Evolutionary conservation across 2,329 filamentous ascomycete genomes (phyloP).

Genomic region (Botrytis fabae): DNA sequence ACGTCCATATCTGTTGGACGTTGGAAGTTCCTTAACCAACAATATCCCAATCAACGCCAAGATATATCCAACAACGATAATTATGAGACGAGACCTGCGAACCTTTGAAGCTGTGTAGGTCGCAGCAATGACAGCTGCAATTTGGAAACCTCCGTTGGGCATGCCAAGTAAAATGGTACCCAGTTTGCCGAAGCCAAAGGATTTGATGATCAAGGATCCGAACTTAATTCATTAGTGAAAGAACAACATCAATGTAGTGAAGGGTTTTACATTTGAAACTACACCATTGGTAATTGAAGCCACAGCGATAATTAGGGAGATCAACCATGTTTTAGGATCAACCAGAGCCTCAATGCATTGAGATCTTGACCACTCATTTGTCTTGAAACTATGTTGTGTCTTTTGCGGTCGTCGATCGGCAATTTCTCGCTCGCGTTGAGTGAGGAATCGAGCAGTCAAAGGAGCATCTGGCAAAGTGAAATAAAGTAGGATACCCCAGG

Average conservation of each 20-base stretch:
- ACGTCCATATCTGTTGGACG: slow-evolving; percentile 46
- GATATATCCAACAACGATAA: slow-evolving; percentile 33
- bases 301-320: slow-evolving; percentile 31
- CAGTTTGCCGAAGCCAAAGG: slow-evolving; percentile 41
- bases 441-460: slow-evolving; percentile 43
- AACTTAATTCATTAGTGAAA: slow-evolving; percentile 43
- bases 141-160: slow-evolving; percentile 52
- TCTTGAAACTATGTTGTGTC: slow-evolving; percentile 30
- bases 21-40: slow-evolving; percentile 59
- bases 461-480: slow-evolving; percentile 52
- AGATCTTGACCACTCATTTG: slow-evolving; percentile 42
- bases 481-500: slow-evolving; percentile 43
- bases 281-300: slow-evolving; percentile 44
- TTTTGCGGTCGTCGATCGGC: slow-evolving; percentile 20
- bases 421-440: slow-evolving; percentile 16
- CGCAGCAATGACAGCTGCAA: slow-evolving; percentile 18
- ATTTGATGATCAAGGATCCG: slow-evolving; percentile 42
- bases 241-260: not conserved
- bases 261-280: slow-evolving; percentile 4
- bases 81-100: slow-evolving; percentile 25
- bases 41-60: slow-evolving; percentile 60
- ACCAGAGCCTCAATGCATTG: slow-evolving; percentile 44
- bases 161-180: slow-evolving; percentile 53
- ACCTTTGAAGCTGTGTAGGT: slow-evolving; percentile 25
- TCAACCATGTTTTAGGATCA: slow-evolving; percentile 41